Percentiles rank a stretch among this genome's conserved stretches.
Evolutionary conservation across 768 basidiomycete genomes (phyloP).

Genomic region (Paxillus ammoniavirescens): DNA sequence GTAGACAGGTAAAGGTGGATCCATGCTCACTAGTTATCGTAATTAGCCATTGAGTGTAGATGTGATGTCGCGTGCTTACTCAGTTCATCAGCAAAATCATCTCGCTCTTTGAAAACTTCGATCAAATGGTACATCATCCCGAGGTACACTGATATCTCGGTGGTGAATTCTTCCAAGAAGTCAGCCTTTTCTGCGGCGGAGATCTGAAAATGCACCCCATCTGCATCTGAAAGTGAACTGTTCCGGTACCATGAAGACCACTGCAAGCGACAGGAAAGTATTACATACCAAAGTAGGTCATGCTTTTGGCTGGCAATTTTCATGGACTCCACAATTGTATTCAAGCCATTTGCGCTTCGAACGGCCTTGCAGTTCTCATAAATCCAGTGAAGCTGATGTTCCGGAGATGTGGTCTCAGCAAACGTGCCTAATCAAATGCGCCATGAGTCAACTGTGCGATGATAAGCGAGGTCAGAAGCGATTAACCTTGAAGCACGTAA

Average conservation of each 20-base stretch:
- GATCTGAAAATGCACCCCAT: constrained; percentile 70
- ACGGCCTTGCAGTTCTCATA: constrained; percentile 91
- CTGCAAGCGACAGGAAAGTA: not conserved
- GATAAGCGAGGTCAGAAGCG: not conserved
- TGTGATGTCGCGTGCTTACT: constrained; percentile 54
- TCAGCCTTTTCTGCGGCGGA: constrained; percentile 70
- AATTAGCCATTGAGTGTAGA: constrained; percentile 5
- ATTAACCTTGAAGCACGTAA: constrained; percentile 87
- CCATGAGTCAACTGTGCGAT: constrained; percentile 7
- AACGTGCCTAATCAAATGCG: constrained; percentile 64
- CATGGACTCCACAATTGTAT: constrained; percentile 80
- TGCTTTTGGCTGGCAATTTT: constrained; percentile 89
- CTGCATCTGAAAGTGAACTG: constrained; percentile 75
- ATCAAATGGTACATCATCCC: constrained; percentile 95
- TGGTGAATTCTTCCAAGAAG: constrained; percentile 85
- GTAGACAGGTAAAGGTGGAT: constrained; percentile 91
- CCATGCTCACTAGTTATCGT: constrained; percentile 77
- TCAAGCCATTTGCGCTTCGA: constrained; percentile 78
- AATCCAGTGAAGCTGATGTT: constrained; percentile 95
- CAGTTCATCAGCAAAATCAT: constrained; percentile 93
- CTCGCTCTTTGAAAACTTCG: constrained; percentile 90
- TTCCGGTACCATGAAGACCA: constrained; percentile 6
- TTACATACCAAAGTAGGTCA: constrained; percentile 69
- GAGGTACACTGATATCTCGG: constrained; percentile 89
- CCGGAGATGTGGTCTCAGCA: constrained; percentile 85